Base-by-base conservation (phyloP, 2,329 filamentous ascomycete species). In the Ambrosiella cleistominuta region DNA sequence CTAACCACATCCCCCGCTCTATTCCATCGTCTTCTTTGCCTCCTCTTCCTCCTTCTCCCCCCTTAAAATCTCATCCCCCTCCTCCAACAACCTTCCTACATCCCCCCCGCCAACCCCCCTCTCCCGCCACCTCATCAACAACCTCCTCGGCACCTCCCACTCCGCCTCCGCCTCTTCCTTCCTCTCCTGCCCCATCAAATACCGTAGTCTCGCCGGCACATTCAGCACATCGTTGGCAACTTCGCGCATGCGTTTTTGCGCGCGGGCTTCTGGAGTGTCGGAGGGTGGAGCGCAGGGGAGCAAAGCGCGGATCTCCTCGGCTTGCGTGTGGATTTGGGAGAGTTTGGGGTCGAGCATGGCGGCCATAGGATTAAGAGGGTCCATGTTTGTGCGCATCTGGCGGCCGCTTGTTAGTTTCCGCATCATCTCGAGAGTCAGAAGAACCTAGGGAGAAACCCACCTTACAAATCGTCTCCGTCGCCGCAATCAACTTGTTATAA, bases 401-500 rank as follows among this genome's bases (percentile, higher is more conserved):
- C 12, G 8, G n/a, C 3, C 15, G 38, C 36, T 47, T 15, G 40
- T 62, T 61, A 53, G 62, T 58, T 8, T 4, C 9, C 39, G 17
- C 13, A 15, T 2, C 3, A n/a, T 42, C 39, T 42, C 39, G 6
- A 9, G 39, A 42, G 17, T 51, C 7, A 12, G 7, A 13, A 51
- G 9, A 9, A 3, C 19, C 27, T 3, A 3, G 3, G 19, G n/a
- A 38, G 6, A 12, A 36, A 19, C 69, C 19, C 64, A 81, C 80
- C 72, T 87, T 88, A 54, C 86, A 80, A 66, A 98, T 98, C 2
- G 91, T 97, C 70, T 95, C 91, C 9, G 94, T 96, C 1, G 93
- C 93, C n/a, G 85, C 81, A 63, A 98, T 96, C 63, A 98, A 72
- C 71, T 97, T 97, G 64, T 86, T 93, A 70, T 97, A 98, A 68